Evolutionary conservation across 768 basidiomycete species (phyloP).

Genomic region (Podaxis pistillaris): DNA sequence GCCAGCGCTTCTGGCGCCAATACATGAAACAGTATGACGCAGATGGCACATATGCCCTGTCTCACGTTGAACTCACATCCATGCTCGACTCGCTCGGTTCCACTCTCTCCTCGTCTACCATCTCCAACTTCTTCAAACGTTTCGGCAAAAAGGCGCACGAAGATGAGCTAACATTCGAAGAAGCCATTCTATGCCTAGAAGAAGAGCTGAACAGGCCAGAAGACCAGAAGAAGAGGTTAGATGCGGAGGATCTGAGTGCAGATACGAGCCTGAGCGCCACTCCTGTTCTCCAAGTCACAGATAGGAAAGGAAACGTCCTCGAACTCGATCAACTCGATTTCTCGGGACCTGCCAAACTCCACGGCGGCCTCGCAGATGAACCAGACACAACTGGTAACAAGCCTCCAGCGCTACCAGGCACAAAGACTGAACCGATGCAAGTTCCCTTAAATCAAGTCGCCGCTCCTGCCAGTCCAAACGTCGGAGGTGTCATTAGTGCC

Average conservation of each 20-base stretch:
- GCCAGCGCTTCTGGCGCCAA: slow-evolving; percentile 88
- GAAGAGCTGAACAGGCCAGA: slow-evolving; percentile 72
- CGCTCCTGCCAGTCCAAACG: slow-evolving; percentile 12
- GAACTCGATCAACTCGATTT: slow-evolving; percentile 53
- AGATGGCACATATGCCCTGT: slow-evolving; percentile 73
- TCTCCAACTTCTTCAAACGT: slow-evolving; percentile 79
- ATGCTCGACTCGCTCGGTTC: slow-evolving; percentile 98
- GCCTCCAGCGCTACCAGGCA: slow-evolving; percentile 15
- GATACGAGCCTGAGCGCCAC: slow-evolving; percentile 54
- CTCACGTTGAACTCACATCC: slow-evolving; percentile 83
- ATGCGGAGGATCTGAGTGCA: slow-evolving; percentile 44
- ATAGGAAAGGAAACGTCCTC: slow-evolving; percentile 38
- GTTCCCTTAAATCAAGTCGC: slow-evolving; percentile 37
- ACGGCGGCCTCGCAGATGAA: slow-evolving; percentile 17
- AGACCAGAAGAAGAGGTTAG: slow-evolving; percentile 67
- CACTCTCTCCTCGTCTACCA: slow-evolving; percentile 71
- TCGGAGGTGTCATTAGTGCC: slow-evolving; percentile 11
- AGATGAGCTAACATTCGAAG: slow-evolving; percentile 75
- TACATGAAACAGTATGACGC: slow-evolving; percentile 89
- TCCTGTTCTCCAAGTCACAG: slow-evolving; percentile 43
- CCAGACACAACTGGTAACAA: slow-evolving; percentile 13
- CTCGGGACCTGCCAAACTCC: slow-evolving; percentile 40
- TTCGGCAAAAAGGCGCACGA: slow-evolving; percentile 58
- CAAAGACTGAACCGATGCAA: slow-evolving; percentile 46
- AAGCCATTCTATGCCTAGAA: slow-evolving; percentile 86